A percentile compares a stretch with the other conserved stretches of the same genome.
These are phyloP conservation scores for Groenewaldozyma sp. DNA, from an alignment of 1,139 yeast species.

Conservation along the genomic window DNA sequence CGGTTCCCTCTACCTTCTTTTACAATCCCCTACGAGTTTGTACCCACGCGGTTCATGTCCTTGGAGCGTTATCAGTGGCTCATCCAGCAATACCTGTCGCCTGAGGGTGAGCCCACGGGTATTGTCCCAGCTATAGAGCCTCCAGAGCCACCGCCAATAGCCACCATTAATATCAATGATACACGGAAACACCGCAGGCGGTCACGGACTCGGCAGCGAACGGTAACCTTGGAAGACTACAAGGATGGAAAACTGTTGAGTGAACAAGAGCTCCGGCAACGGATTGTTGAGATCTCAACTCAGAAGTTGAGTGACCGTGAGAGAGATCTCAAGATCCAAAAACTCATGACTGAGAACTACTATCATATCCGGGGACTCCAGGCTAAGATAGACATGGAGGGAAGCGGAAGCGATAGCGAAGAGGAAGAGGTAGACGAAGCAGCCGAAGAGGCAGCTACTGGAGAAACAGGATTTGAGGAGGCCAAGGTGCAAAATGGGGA, in stretches of 20 bases:
- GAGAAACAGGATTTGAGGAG: slow-evolving; percentile 1
- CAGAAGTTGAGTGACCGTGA: slow-evolving; percentile 42
- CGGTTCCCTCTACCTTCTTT: slow-evolving; percentile 19
- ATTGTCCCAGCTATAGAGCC: slow-evolving; percentile 43
- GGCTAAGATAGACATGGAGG: slow-evolving; percentile 20
- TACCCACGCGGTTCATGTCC: slow-evolving; percentile 13
- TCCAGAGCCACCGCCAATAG: slow-evolving; percentile 41
- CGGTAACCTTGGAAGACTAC: slow-evolving; percentile 2
- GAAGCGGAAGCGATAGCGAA: slow-evolving; percentile 16
- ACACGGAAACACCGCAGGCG: slow-evolving; percentile 3
- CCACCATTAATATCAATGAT: slow-evolving; percentile 37
- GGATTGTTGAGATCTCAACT: slow-evolving; percentile 49
- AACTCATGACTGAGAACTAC: slow-evolving; percentile 69
- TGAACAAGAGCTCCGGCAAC: slow-evolving; percentile 35
- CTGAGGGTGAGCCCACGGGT: slow-evolving; percentile 44
- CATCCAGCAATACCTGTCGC: slow-evolving; percentile 17
- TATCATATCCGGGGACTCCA: slow-evolving; percentile 31
- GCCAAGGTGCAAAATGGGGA: slow-evolving; percentile 28
- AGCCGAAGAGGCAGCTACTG: slow-evolving; percentile 19
- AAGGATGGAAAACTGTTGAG: slow-evolving; percentile 7
- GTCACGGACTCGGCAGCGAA: background rate
- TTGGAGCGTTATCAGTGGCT: slow-evolving; percentile 21
- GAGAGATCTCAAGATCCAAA: slow-evolving; percentile 57
- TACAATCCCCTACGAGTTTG: background rate
- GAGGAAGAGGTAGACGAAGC: slow-evolving; percentile 13